A percentile compares a stretch with the other conserved stretches of the same genome.
Evolutionary conservation across 1,284 basidiomycete genomes (phyloP).

Genomic region (Malassezia yamatoensis): DNA sequence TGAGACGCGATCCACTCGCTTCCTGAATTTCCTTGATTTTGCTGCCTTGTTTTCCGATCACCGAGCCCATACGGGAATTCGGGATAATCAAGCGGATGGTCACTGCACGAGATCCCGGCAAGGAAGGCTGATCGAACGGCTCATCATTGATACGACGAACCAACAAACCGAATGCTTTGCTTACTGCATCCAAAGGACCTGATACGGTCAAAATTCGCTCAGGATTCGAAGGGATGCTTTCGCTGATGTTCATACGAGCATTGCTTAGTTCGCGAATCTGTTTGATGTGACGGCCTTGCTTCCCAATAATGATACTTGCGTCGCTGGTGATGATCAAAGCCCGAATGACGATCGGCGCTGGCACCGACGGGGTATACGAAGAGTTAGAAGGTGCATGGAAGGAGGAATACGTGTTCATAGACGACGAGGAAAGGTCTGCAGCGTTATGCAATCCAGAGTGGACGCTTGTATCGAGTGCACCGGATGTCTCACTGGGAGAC

Average conservation of each 20-base stretch:
- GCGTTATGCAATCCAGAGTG: background rate
- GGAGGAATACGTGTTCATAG: background rate
- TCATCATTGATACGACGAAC: slow-evolving; percentile 98
- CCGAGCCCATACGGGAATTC: slow-evolving; percentile 97
- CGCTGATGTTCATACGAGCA: slow-evolving; percentile 56
- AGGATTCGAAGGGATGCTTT: slow-evolving; percentile 63
- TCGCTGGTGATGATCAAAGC: slow-evolving; percentile 92
- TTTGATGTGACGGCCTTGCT: slow-evolving; percentile 89
- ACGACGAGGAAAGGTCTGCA: no score
- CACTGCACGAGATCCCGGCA: slow-evolving; percentile 91
- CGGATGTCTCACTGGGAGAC: background rate
- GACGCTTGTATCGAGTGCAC: background rate
- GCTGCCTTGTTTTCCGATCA: slow-evolving; percentile 91
- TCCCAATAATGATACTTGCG: slow-evolving; percentile 97
- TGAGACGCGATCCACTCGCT: slow-evolving; percentile 86
- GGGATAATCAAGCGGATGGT: slow-evolving; percentile 97
- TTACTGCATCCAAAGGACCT: slow-evolving; percentile 93
- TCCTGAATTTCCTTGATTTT: slow-evolving; percentile 99
- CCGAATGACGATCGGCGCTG: slow-evolving; percentile 41
- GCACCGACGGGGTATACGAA: slow-evolving; percentile 15
- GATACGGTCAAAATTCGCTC: slow-evolving; percentile 95
- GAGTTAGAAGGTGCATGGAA: background rate
- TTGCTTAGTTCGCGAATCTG: slow-evolving; percentile 97
- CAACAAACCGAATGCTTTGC: slow-evolving; percentile 97
- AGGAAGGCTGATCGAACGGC: slow-evolving; percentile 91